These are phyloP conservation scores for Collybia sp. DNA, from an alignment of 768 basidiomycete species.

Conservation along the genomic window DNA sequence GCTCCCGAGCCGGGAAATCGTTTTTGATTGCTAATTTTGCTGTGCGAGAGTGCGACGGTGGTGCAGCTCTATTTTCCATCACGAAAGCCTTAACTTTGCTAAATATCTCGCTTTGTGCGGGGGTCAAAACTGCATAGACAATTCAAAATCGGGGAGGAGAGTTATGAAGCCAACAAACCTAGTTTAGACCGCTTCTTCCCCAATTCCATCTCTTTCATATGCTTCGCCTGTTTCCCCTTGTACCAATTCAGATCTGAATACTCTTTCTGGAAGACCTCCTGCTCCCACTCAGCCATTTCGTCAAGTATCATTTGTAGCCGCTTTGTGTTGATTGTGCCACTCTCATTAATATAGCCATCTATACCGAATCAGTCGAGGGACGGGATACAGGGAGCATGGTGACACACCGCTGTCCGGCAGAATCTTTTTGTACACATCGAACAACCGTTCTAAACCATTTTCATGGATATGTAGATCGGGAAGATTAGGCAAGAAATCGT, in stretches of 20 bases:
- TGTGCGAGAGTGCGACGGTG: slow-evolving; percentile 23
- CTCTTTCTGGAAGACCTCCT: slow-evolving; percentile 89
- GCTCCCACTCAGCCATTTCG: slow-evolving; percentile 86
- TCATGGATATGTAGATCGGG: slow-evolving; percentile 98
- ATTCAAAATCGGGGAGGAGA: neutral
- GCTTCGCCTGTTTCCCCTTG: slow-evolving; percentile 86
- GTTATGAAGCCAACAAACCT: slow-evolving; percentile 39
- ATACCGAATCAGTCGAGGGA: neutral
- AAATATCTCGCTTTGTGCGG: slow-evolving; percentile 72
- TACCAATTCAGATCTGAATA: slow-evolving; percentile 89
- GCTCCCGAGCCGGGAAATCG: slow-evolving; percentile 74
- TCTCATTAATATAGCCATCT: slow-evolving; percentile 95
- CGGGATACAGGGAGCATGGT: neutral
- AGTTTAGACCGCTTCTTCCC: slow-evolving; percentile 54
- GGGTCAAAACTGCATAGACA: slow-evolving; percentile 55
- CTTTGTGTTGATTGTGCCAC: slow-evolving; percentile 73
- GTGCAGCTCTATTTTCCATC: slow-evolving; percentile 33
- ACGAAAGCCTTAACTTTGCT: slow-evolving; percentile 78
- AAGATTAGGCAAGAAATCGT: slow-evolving; percentile 94
- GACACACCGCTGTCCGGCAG: slow-evolving; percentile 66
- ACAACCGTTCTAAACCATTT: slow-evolving; percentile 89
- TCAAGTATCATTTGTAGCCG: slow-evolving; percentile 84
- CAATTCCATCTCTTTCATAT: slow-evolving; percentile 59
- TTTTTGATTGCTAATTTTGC: slow-evolving; percentile 68
- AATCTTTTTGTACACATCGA: slow-evolving; percentile 93